phyloP scores from a whole-genome alignment of 495 filamentous ascomycete genomes.

The Trichocladium antarcticum region DNA sequence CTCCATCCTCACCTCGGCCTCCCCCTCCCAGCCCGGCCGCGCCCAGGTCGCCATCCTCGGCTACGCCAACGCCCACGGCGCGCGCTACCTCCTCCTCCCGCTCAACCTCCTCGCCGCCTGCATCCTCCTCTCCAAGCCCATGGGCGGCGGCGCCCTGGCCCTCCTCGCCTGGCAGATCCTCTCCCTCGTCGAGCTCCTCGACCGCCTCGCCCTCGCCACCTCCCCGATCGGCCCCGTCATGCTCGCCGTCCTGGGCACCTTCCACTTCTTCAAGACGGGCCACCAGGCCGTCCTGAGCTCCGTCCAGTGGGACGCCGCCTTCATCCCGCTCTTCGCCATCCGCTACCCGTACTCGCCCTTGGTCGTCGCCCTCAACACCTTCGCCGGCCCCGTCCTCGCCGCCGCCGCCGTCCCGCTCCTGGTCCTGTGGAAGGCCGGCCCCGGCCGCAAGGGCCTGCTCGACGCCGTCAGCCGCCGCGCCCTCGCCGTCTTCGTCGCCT shows the following conservation, averaged over 20 bases:
- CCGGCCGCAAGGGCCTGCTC: conserved; percentile 48
- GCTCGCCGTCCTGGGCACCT: conserved; percentile 74
- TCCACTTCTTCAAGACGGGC: conserved; percentile 95
- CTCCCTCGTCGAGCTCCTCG: conserved; percentile 76
- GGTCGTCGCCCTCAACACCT: conserved; percentile 72
- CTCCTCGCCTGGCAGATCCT: conserved; percentile 77
- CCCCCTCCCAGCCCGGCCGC: conserved; percentile 29
- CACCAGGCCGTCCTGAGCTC: conserved; percentile 80
- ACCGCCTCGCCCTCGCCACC: conserved; percentile 55
- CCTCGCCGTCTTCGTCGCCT: conserved; percentile 60
- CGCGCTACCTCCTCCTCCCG: conserved; percentile 77
- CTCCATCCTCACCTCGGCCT: conserved; percentile 39
- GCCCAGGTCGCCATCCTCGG: conserved; percentile 69
- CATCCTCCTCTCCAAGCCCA: conserved; percentile 80
- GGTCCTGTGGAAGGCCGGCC: conserved; percentile 71
- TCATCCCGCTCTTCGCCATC: conserved; percentile 74
- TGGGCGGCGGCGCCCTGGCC: conserved; percentile 76
- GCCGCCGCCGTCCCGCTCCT: conserved; percentile 67
- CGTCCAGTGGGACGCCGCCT: conserved; percentile 96
- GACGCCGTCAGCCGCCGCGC: conserved; percentile 58
- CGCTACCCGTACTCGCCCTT: conserved; percentile 84
- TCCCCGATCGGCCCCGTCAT: conserved; percentile 74
- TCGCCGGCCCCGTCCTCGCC: conserved; percentile 78
- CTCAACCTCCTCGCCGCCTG: conserved; percentile 63
- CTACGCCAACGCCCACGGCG: conserved; percentile 84